Evolutionary conservation across 371 early-diverging fungal species (phyloP), one percentile per base, ranked within the genome.

Genomic region (Chytridiales sp.): DNA sequence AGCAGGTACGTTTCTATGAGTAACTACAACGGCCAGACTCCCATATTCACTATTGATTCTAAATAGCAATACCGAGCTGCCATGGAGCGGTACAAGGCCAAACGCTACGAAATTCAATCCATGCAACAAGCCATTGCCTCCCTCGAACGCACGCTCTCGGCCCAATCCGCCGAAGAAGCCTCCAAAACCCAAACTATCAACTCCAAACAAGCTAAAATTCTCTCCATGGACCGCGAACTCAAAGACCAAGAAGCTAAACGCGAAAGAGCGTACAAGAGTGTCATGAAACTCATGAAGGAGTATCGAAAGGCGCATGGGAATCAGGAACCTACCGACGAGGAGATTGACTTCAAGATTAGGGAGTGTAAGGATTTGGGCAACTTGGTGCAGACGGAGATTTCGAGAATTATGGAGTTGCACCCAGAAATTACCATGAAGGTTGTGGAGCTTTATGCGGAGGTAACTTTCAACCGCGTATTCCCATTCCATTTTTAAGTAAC

Each of bases 11-110:
- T 3, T 26, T 34, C 32, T 8, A 4, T 36, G 22, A 27, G 29
- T 34, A 35, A 4, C 38, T n/a, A n/a, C n/a, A n/a, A n/a, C n/a
- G n/a, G n/a, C n/a, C n/a, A n/a, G n/a, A n/a, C n/a, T n/a, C n/a
- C 31, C 26, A 34, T 26, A 29, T 15, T 52, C 1, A 22, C 15
- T 29, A 9, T 36, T 22, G 3, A 51, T 35, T 39, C 34, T 51
- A 3, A 15, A 13, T 43, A 75, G 76, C 72, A 81, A 70, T 74
- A 69, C 56, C 69, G 73, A 8, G 59, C 73, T 11, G 69, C 65
- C 9, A 75, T 79, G 69, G 73, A 78, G 42, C 55, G 64, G 36
- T 77, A 71, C 66, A 72, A 74, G 39, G 43, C 54, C 5, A 78
- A 77, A 56, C 66, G 76, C 9, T 35, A 62, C 27, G 66, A 72